A percentile compares a stretch with the other conserved stretches of the same genome.
Evolutionary conservation across 2,329 filamentous ascomycete species (phyloP).

Genomic region (Parafenestella ontariensis): DNA sequence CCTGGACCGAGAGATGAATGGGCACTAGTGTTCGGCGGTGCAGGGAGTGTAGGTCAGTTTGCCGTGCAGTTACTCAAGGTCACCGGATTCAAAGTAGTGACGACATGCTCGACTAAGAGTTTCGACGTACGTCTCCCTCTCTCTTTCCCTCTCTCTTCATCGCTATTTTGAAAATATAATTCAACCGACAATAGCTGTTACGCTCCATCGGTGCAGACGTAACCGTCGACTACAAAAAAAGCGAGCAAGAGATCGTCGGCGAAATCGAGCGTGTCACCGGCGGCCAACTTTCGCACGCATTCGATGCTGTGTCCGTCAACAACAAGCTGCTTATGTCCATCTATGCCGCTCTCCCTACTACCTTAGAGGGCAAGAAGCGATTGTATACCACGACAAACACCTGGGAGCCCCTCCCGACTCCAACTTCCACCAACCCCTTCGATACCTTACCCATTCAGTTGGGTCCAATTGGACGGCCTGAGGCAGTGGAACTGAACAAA

Average conservation of each 20-base stretch:
- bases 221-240: slow-evolving; percentile 42
- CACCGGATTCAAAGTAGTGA: slow-evolving; percentile 41
- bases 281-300: slow-evolving; percentile 33
- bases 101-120: slow-evolving; percentile 40
- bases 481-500: slow-evolving; percentile 20
- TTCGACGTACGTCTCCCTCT: slow-evolving; percentile 19
- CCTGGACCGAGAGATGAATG: slow-evolving; percentile 34
- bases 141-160: too few relatives aligned
- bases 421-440: background rate
- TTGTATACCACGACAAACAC: slow-evolving; percentile 22
- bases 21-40: slow-evolving; percentile 44
- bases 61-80: slow-evolving; percentile 40
- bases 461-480: slow-evolving; percentile 26
- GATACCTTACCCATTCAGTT: slow-evolving; percentile 1
- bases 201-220: slow-evolving; percentile 34
- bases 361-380: slow-evolving; percentile 20
- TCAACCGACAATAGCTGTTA: slow-evolving; percentile 35
- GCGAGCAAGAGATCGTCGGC: slow-evolving; percentile 34
- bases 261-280: slow-evolving; percentile 32
- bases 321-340: slow-evolving; percentile 26
- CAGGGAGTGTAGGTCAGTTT: slow-evolving; percentile 42
- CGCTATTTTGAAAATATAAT: too few relatives aligned
- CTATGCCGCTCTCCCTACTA: slow-evolving; percentile 30
- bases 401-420: slow-evolving; percentile 15
- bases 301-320: slow-evolving; percentile 42